Base-by-base conservation (phyloP, 495 filamentous ascomycete species). In the Amorphotheca resinae region DNA sequence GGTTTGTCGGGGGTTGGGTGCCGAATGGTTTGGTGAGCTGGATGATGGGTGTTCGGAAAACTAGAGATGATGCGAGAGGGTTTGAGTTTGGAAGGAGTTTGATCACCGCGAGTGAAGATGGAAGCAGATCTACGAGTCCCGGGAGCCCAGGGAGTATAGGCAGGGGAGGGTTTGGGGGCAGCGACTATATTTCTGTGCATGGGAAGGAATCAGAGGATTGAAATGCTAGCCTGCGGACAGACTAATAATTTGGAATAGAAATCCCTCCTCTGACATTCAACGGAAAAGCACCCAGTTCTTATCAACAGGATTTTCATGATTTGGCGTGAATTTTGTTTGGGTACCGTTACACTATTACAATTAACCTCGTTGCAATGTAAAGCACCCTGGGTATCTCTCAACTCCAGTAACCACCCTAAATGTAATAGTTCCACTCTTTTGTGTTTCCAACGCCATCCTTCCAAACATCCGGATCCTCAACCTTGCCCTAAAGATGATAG, bases 1-100 rank as follows among this genome's bases (percentile, higher is more conserved):
- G 80, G n/a, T 64, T 93, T 25, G 79, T 96, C 1, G 93, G 91
- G 2, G 69, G 73, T 12, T 93, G 80, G 79, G 72, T 79, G n/a
- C 91, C 91, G 8, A 66, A 70, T 14, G 73, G 78, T 5, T 33
- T 95, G 22, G 83, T 95, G 17, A 76, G 73, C 14, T 85, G 84
- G 81, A 95, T 96, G 84, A 75, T 95, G 71, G 83, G 87, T 1
- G 72, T 84, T 23, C 63, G 73, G 31, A 64, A 63, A 38, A 73
- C 72, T 3, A 7, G 30, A 14, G 28, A 42, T n/a, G 28, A 21
- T 21, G 34, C 26, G 32, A 42, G 31, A 21, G 58, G 53, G 34
- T 61, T 60, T 41, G 56, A 64, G 11, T 62, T 54, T 18, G 40
- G 37, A 11, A 42, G 54, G 42, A 52, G 55, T 15, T 46, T 35